Evolutionary conservation across 208 protist species (phyloP).

Genomic region (Naegleria lovaniensis): DNA sequence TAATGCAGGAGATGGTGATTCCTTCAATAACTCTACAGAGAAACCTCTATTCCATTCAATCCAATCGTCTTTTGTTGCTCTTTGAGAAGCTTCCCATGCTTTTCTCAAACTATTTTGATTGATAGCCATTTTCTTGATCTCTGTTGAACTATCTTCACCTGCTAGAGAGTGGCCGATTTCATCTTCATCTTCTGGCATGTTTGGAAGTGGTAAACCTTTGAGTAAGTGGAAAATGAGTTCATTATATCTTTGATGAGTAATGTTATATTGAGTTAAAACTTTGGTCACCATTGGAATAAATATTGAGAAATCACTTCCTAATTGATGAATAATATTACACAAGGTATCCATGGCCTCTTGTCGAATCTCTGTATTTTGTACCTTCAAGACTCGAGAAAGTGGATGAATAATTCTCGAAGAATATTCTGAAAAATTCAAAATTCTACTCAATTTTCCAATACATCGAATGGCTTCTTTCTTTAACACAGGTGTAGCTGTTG

Average conservation of each 20-base stretch:
- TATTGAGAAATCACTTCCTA: constrained; percentile 64
- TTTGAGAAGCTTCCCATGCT: constrained; percentile 65
- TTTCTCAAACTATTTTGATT: constrained; percentile 58
- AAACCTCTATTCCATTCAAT: constrained; percentile 75
- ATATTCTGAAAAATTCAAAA: constrained; percentile 56
- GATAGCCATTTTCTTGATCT: constrained; percentile 46
- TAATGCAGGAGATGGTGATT: constrained; percentile 73
- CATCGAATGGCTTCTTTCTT: constrained; percentile 46
- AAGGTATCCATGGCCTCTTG: constrained; percentile 51
- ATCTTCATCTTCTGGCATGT: neutral
- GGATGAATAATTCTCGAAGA: constrained; percentile 67
- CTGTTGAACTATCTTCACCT: neutral
- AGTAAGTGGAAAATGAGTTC: constrained; percentile 9
- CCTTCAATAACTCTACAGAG: constrained; percentile 63
- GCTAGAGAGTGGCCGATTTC: neutral
- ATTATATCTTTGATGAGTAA: constrained; percentile 22
- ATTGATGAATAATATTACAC: constrained; percentile 57
- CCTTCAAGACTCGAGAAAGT: constrained; percentile 49
- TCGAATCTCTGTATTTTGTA: constrained; percentile 35
- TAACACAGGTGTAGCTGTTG: constrained; percentile 32
- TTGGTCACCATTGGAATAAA: constrained; percentile 69
- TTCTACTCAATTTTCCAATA: constrained; percentile 45
- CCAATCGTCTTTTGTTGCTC: constrained; percentile 73
- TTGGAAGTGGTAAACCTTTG: neutral
- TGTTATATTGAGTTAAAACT: constrained; percentile 24